Evolutionary conservation across 1,284 basidiomycete species (phyloP).

Genomic region (Irpex sp.): DNA sequence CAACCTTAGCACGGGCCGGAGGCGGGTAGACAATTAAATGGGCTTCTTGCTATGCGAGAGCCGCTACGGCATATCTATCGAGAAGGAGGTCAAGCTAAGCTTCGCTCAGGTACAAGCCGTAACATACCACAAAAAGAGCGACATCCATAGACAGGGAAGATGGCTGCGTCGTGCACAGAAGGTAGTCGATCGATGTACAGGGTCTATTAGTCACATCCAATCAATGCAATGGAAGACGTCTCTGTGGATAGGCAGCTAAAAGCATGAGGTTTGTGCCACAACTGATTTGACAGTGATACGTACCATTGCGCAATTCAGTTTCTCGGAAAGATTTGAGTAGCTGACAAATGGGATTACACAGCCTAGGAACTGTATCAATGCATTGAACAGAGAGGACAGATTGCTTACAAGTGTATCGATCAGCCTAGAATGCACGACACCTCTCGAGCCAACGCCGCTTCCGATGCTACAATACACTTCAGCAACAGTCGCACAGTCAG

Average conservation of each 20-base stretch:
- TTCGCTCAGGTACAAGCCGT: neutral
- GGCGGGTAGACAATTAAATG: neutral
- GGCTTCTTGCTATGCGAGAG: too few species aligned
- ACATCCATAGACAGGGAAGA: neutral
- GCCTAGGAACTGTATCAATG: too few species aligned
- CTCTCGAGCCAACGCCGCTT: neutral
- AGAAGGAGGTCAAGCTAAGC: neutral
- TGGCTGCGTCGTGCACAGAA: neutral
- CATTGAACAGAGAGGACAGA: too few species aligned
- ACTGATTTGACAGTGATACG: too few species aligned
- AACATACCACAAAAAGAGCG: neutral
- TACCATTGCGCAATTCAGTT: too few species aligned
- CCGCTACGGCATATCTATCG: neutral
- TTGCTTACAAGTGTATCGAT: too few species aligned
- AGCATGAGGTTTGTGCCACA: too few species aligned
- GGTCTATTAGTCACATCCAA: neutral
- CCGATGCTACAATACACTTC: neutral
- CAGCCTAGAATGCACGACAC: too few species aligned
- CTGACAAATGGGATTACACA: too few species aligned
- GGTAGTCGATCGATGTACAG: neutral
- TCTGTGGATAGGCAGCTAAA: too few species aligned
- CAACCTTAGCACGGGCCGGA: neutral
- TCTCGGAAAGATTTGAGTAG: too few species aligned
- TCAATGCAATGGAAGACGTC: neutral
- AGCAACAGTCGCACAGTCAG: neutral